Evolutionary conservation across 306 rosid species (phyloP).

Genomic region (Lathyrus tuberosus): DNA sequence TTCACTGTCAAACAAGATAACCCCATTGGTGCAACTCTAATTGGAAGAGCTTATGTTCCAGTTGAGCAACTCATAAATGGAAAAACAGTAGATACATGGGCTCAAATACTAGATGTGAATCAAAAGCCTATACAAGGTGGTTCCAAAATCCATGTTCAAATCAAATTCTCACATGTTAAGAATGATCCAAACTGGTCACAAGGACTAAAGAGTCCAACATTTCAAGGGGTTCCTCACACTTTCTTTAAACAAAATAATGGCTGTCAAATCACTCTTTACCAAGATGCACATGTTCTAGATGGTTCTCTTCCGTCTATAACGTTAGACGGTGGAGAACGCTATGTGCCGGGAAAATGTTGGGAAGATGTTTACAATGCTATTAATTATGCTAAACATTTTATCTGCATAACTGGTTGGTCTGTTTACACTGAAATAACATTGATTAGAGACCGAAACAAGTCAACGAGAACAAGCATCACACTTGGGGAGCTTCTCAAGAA

Average conservation of each 20-base stretch:
- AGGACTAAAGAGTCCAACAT: slow-evolving; percentile 53
- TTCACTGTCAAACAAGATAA: slow-evolving; percentile 69
- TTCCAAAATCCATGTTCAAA: slow-evolving; percentile 57
- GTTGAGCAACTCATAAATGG: slow-evolving; percentile 51
- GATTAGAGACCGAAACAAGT: slow-evolving; percentile 51
- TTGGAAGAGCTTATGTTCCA: slow-evolving; percentile 81
- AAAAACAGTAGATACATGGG: slow-evolving; percentile 46
- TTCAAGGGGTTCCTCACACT: slow-evolving; percentile 63
- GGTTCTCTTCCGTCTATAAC: slow-evolving; percentile 28
- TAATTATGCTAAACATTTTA: slow-evolving; percentile 56
- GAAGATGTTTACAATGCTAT: slow-evolving; percentile 76
- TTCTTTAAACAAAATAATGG: slow-evolving; percentile 61
- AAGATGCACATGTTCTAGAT: slow-evolving; percentile 68
- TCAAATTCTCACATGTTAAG: slow-evolving; percentile 47
- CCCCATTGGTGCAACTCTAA: slow-evolving; percentile 68
- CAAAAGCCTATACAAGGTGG: slow-evolving; percentile 43
- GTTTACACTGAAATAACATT: slow-evolving; percentile 61
- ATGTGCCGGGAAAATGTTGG: slow-evolving; percentile 64
- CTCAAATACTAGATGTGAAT: slow-evolving; percentile 55
- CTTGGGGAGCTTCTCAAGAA: slow-evolving; percentile 72
- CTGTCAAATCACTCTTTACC: slow-evolving; percentile 76
- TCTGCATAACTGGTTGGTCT: slow-evolving; percentile 92
- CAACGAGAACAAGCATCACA: slow-evolving; percentile 32
- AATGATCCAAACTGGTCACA: slow-evolving; percentile 60
- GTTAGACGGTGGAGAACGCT: slow-evolving; percentile 25